Base-by-base conservation (phyloP, 441 rosid species). In the Manihot esculenta region DNA sequence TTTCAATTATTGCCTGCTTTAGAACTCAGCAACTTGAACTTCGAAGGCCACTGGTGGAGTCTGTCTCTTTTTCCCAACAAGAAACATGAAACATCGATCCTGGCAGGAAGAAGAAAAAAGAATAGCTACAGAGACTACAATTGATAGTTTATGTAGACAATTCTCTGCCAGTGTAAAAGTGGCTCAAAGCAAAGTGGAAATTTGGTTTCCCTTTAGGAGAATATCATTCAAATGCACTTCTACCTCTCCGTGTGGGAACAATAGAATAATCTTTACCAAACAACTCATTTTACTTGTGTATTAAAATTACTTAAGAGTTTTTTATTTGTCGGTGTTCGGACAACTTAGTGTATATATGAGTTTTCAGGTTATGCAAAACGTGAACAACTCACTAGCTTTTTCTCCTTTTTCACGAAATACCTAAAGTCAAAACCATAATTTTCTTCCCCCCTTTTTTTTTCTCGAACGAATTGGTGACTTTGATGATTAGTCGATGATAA, bases 11-110 rank as follows among this genome's bases (percentile, higher is more conserved):
- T 48, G 20, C 7, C 38, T 35, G 55, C 66, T 68, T 38, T 62
- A 49, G 72, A 7, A 7, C 42, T 38, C 55, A 24, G 30, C 54
- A 14, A 27, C 6, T 47, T 26, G 27, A 50, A 38, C 42, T 38
- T 38, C 42, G 42, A 18, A 17, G 18, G 50, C 44, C 27, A 23
- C 18, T 42, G 49, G 33, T 5, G 1, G 42, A 38, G 21, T 10
- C 57, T 53, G 63, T 74, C 21, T 45, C 69, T 51, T 72, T 74
- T 66, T 30, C 66, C 50, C 33, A 64, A 72, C 27, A 33, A 77
- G 66, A 17, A 56, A 68, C 58, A 48, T 51, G n/a, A n/a, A n/a
- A n/a, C n/a, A n/a, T n/a, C n/a, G n/a, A n/a, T 20, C 55, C 72
- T 27, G 44, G 51, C 41, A n/a, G 38, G 15, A 55, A 38, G 56